Conservation (phyloP, 352 stramenopile genomes). For the Pythium angustatum region DNA sequence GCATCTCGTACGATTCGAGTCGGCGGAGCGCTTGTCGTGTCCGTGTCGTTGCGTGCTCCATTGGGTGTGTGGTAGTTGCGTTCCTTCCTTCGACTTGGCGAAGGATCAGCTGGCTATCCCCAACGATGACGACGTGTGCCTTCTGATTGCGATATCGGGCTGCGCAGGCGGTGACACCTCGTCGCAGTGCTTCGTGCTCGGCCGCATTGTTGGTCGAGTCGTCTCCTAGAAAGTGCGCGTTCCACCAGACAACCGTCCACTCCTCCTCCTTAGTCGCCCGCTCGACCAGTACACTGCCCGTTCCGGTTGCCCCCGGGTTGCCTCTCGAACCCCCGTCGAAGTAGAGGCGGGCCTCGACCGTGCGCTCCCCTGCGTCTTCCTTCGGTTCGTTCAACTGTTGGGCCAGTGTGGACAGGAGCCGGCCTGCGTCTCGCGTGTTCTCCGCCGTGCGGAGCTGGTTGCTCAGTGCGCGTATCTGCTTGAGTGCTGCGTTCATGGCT, state of each 20-base stretch:
- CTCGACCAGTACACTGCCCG: not conserved
- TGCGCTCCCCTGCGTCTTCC: no score
- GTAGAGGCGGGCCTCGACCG: not conserved
- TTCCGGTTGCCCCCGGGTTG: not conserved
- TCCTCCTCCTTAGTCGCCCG: not conserved
- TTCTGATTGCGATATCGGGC: not conserved
- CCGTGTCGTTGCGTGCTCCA: not conserved
- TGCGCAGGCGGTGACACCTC: not conserved
- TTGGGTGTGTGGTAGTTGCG: not conserved
- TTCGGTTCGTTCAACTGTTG: no score
- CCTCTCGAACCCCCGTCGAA: slow-evolving; percentile 2
- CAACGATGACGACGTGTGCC: not conserved
- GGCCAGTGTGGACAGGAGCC: no score
- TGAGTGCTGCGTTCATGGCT: no score
- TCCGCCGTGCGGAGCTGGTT: not conserved
- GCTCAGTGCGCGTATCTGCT: not conserved
- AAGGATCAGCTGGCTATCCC: slow-evolving; percentile 9
- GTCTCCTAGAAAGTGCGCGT: not conserved
- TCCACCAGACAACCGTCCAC: slow-evolving; percentile 10
- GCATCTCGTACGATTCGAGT: not conserved
- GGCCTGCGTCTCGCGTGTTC: no score
- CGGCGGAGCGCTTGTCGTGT: not conserved
- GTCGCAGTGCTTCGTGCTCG: slow-evolving; percentile 1
- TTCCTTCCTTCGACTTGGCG: not conserved
- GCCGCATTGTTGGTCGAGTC: slow-evolving; percentile 8